Evolutionary conservation across 2,329 filamentous ascomycete genomes (phyloP).

Genomic region (Arthrobotrys conoides): DNA sequence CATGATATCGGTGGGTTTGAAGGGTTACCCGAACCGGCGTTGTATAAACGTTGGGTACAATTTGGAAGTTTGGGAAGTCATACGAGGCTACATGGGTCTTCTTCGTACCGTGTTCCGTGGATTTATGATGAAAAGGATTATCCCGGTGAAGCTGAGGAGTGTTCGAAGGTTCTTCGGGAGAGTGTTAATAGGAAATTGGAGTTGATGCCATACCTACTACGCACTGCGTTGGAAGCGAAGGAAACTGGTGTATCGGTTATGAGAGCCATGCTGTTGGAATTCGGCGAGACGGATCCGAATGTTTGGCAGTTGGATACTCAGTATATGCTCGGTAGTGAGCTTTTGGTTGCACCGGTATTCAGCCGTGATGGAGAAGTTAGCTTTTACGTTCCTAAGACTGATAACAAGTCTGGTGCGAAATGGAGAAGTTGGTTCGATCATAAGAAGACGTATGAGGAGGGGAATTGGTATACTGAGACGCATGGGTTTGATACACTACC

Average conservation of each 20-base stretch:
- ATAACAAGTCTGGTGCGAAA: constrained; percentile 64
- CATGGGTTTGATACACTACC: constrained; percentile 74
- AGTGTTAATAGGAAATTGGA: constrained; percentile 72
- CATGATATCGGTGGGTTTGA: constrained; percentile 81
- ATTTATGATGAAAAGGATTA: constrained; percentile 74
- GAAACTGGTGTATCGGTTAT: constrained; percentile 75
- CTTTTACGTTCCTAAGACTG: constrained; percentile 74
- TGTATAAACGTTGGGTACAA: constrained; percentile 85
- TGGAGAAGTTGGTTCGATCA: constrained; percentile 71
- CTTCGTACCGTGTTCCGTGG: constrained; percentile 82
- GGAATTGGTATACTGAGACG: constrained; percentile 74
- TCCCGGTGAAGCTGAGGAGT: constrained; percentile 69
- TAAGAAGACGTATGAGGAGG: constrained; percentile 52
- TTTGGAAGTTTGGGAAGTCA: constrained; percentile 80
- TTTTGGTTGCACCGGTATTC: constrained; percentile 77
- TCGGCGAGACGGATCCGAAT: constrained; percentile 77
- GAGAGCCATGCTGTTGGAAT: constrained; percentile 78
- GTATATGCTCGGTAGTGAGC: constrained; percentile 78
- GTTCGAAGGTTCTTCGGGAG: constrained; percentile 71
- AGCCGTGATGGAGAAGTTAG: constrained; percentile 75
- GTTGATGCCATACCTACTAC: constrained; percentile 74
- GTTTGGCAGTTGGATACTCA: constrained; percentile 78
- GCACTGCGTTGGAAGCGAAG: constrained; percentile 71
- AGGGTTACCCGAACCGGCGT: constrained; percentile 76
- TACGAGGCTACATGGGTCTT: constrained; percentile 78